Evolutionary conservation across 2,329 filamentous ascomycete genomes (phyloP).

Genomic region (Cordyceps tenuipes): DNA sequence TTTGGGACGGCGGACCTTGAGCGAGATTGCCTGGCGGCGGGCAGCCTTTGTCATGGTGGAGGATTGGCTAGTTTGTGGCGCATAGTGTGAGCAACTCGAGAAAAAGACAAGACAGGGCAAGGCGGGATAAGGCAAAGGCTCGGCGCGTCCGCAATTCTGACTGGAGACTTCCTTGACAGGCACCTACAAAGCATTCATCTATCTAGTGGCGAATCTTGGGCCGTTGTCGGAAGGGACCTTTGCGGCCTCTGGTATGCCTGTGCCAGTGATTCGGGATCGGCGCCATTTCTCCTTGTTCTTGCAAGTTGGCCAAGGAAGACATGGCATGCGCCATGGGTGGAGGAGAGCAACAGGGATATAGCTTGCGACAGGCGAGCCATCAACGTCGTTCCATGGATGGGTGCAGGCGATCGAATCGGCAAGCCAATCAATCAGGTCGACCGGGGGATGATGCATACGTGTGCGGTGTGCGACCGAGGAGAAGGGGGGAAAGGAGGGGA

Average conservation of each 20-base stretch:
- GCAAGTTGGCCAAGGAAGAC: not conserved
- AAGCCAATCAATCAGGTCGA: not conserved
- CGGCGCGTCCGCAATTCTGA: too few relatives aligned
- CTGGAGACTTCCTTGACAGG: too few relatives aligned
- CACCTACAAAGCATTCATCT: too few relatives aligned
- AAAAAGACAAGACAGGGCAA: too few relatives aligned
- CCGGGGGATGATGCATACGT: not conserved
- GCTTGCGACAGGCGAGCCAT: conserved; percentile 2
- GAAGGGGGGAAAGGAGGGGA: too few relatives aligned
- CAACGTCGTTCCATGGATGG: not conserved
- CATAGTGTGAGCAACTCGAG: too few relatives aligned
- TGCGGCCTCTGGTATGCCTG: too few relatives aligned
- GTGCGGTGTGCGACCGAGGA: not conserved
- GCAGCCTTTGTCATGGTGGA: not conserved
- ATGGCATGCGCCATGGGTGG: not conserved
- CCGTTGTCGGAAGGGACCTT: too few relatives aligned
- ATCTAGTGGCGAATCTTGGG: too few relatives aligned
- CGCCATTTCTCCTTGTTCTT: not conserved
- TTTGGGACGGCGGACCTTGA: not conserved
- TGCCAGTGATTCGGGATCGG: not conserved
- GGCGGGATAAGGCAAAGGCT: too few relatives aligned
- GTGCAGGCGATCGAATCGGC: conserved; percentile 7
- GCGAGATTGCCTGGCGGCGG: not conserved
- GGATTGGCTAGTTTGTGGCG: too few relatives aligned
- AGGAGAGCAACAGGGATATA: not conserved